These are phyloP conservation scores for Globomyces pollinis-pini DNA, from an alignment of 192 early-diverging fungal genomes.

Conservation along the genomic window DNA sequence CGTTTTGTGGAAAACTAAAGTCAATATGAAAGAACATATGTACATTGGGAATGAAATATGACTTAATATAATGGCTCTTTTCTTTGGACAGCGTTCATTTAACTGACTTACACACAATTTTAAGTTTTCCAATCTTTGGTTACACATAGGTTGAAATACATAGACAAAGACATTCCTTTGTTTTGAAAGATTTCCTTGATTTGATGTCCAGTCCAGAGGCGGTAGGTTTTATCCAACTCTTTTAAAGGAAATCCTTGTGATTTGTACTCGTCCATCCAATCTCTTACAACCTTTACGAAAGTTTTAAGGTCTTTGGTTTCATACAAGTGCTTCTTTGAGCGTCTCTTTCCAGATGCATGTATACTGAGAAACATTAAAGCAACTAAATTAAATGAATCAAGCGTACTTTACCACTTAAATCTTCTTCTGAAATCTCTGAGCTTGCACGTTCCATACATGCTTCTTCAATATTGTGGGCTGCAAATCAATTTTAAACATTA, in stretches of 20 bases:
- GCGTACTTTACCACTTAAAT: not conserved
- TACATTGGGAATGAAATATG: too few relatives aligned
- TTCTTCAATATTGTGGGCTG: constrained; percentile 17
- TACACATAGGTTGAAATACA: too few relatives aligned
- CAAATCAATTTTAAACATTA: too few relatives aligned
- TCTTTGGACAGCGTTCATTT: too few relatives aligned
- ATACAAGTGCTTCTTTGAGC: not conserved
- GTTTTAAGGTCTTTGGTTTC: not conserved
- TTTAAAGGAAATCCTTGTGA: not conserved
- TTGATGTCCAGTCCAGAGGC: not conserved
- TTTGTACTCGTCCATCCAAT: constrained; percentile 3
- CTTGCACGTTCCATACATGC: constrained; percentile 1
- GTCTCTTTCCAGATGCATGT: too few relatives aligned
- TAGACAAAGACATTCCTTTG: not conserved
- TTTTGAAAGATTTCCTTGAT: not conserved
- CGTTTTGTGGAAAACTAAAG: too few relatives aligned
- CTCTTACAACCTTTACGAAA: not conserved
- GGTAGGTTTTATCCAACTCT: not conserved
- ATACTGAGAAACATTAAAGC: not conserved
- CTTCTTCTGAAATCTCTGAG: not conserved
- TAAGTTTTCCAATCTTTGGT: too few relatives aligned
- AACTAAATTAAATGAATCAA: not conserved
- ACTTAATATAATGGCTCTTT: too few relatives aligned
- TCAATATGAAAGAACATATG: too few relatives aligned
- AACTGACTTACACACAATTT: too few relatives aligned